A percentile compares a stretch with the other conserved stretches of the same genome.
These are phyloP conservation scores for Phytophthora pisi DNA, from an alignment of 352 stramenopile genomes.

Conservation along the genomic window DNA sequence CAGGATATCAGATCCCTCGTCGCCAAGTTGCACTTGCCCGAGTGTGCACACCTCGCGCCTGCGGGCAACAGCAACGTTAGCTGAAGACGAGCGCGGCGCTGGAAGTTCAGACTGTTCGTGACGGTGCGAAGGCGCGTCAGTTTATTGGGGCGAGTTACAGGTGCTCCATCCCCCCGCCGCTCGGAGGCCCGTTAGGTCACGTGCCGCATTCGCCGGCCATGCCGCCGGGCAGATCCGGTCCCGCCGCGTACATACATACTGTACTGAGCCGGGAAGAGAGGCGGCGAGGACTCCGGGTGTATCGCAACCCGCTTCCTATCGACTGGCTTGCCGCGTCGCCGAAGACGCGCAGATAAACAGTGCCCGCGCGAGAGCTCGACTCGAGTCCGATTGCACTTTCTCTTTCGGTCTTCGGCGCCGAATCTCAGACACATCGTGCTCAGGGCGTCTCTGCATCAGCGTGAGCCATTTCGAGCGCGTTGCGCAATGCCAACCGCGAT, in stretches of 20 bases:
- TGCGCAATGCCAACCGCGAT: conserved; percentile 3
- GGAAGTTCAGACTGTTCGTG: background rate
- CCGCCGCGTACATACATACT: background rate
- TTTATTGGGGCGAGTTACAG: conserved; percentile 3
- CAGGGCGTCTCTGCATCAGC: conserved; percentile 1
- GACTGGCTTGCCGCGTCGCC: conserved; percentile 8
- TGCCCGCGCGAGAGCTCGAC: conserved; percentile 4
- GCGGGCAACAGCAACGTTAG: background rate
- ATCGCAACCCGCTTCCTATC: background rate
- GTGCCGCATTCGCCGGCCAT: conserved; percentile 12
- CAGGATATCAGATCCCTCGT: conserved; percentile 32
- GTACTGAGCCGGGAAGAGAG: conserved; percentile 23
- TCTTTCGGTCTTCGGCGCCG: conserved; percentile 16
- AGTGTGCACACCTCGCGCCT: background rate
- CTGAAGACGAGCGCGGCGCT: background rate
- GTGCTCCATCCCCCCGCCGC: background rate
- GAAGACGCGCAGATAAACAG: conserved; percentile 13
- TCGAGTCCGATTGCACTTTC: conserved; percentile 18
- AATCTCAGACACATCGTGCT: conserved; percentile 12
- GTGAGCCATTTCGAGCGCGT: conserved; percentile 2
- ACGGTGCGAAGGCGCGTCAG: conserved; percentile 4
- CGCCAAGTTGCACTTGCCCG: conserved; percentile 13
- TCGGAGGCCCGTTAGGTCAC: conserved; percentile 10
- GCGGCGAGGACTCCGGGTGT: background rate
- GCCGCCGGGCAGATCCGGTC: conserved; percentile 5